Conservation (phyloP, 139 green algal genomes). For the Micractinium conductrix region DNA sequence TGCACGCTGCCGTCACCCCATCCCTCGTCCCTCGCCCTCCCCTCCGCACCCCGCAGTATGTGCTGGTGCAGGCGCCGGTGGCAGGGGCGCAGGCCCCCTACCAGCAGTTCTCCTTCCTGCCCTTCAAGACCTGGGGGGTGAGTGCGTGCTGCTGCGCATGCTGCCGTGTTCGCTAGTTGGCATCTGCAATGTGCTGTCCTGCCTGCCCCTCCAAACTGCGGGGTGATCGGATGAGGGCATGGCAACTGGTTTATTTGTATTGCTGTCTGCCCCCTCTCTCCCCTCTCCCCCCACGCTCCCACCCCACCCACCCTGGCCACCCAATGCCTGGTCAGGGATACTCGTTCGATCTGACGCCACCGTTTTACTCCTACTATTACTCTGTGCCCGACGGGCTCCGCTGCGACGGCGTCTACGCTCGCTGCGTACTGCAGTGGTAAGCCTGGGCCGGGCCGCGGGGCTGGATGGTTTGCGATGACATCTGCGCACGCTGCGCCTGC, state of each 20-base stretch:
- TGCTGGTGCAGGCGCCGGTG: slow-evolving; percentile 7
- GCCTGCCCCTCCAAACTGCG: background rate
- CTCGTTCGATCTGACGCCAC: background rate
- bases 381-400: background rate
- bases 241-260: background rate
- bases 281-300: background rate
- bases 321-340: background rate
- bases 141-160: background rate
- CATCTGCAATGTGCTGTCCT: background rate
- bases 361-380: slow-evolving; percentile 8
- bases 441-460: background rate
- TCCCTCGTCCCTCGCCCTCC: background rate
- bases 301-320: background rate
- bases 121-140: slow-evolving; percentile 8
- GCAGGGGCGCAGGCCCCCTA: background rate
- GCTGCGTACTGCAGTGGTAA: slow-evolving; percentile 33
- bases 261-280: background rate
- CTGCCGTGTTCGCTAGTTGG: too few relatives aligned
- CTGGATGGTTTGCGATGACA: background rate
- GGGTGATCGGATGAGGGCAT: background rate
- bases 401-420: slow-evolving; percentile 11
- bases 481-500: background rate
- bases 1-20: background rate
- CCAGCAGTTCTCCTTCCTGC: slow-evolving; percentile 11
- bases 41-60: background rate